These are phyloP conservation scores for Yarrowia bubula DNA, from an alignment of 805 yeast species.

Conservation along the genomic window DNA sequence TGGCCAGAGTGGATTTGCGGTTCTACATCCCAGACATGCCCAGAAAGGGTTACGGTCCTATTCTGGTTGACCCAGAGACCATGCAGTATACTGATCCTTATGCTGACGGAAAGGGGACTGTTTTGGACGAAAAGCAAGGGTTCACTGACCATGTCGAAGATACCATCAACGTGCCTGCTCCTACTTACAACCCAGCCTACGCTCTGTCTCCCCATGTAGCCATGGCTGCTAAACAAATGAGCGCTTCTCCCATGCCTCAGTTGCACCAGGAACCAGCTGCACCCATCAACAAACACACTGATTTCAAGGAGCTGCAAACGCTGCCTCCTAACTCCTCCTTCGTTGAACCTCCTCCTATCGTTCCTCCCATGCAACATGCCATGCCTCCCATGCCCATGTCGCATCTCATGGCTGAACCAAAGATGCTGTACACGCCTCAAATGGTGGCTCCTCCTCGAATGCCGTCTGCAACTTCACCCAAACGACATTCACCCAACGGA, in stretches of 20 bases:
- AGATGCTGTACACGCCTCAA: conserved; percentile 1
- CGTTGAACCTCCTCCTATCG: conserved; percentile 1
- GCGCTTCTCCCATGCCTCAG: neutral
- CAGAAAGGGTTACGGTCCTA: conserved; percentile 35
- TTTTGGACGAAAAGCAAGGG: conserved; percentile 2
- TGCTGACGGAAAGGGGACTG: neutral
- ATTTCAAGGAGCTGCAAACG: neutral
- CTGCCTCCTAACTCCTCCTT: neutral
- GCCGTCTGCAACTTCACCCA: neutral
- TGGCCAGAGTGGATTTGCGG: conserved; percentile 69
- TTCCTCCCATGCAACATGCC: neutral
- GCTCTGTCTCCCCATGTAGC: conserved; percentile 18
- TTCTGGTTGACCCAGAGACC: conserved; percentile 5
- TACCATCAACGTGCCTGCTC: neutral
- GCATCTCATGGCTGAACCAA: neutral
- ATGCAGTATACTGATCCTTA: conserved; percentile 13
- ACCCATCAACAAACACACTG: conserved; percentile 1
- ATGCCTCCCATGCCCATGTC: neutral
- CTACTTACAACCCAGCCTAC: conserved; percentile 2
- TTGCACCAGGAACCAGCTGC: neutral
- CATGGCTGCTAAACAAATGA: neutral
- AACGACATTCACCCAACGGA: neutral
- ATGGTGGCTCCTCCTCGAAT: conserved; percentile 16
- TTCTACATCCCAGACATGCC: conserved; percentile 73
- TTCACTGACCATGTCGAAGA: conserved; percentile 11